A percentile compares a stretch with the other conserved stretches of the same genome.
phyloP scores from a whole-genome alignment of 257 asterid genomes.

The Jaltomata sinuosa region DNA sequence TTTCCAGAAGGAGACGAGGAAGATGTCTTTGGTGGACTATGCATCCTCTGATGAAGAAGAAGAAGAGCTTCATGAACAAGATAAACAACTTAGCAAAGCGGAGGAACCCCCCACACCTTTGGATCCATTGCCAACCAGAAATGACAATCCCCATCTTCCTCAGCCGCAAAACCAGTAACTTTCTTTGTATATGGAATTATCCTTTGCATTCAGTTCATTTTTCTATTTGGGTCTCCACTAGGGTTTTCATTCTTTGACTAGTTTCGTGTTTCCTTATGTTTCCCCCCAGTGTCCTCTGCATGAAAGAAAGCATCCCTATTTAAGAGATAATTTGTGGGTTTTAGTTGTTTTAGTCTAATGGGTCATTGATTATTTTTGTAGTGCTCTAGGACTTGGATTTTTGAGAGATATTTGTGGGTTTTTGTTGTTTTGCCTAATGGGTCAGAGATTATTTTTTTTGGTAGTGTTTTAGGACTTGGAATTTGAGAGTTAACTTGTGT shows the following conservation, averaged over 20 bases:
- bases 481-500: not conserved
- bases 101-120: not conserved
- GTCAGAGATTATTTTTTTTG: not conserved
- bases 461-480: not conserved
- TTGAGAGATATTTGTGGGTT: not conserved
- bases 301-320: not conserved
- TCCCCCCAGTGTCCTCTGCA: not conserved
- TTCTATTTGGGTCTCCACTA: not conserved
- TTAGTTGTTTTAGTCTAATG: not conserved
- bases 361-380: not conserved
- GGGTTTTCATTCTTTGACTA: conserved; percentile 5
- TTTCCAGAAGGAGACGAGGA: not conserved
- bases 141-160: not conserved
- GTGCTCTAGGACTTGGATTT: not conserved
- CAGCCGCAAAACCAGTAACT: conserved; percentile 8
- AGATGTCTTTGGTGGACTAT: conserved; percentile 82
- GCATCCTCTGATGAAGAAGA: conserved; percentile 42
- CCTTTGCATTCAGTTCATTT: not conserved
- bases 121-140: not conserved
- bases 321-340: not conserved
- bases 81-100: not conserved
- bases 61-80: conserved; percentile 4
- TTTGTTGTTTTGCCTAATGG: not conserved
- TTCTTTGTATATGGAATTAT: not conserved
- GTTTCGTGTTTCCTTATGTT: not conserved